Percentiles rank a stretch among this genome's conserved stretches.
Evolutionary conservation across 768 basidiomycete species (phyloP).

Genomic region (Dacryopinax primogenitus): DNA sequence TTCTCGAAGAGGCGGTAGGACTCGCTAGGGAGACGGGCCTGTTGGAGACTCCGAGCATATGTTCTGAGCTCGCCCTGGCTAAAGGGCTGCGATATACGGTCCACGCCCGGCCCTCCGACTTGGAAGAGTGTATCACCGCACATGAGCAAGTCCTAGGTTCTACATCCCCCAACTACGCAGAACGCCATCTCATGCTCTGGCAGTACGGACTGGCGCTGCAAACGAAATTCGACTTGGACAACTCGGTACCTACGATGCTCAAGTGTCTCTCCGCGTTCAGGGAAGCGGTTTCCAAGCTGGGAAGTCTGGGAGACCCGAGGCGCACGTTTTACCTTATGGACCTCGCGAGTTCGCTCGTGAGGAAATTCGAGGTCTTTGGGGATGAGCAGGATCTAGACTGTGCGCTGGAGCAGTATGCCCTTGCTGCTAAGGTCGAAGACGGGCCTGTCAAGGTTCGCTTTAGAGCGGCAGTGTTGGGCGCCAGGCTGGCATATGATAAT

Average conservation of each 20-base stretch:
- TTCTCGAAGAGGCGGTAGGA: background rate
- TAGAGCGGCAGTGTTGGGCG: background rate
- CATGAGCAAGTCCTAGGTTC: background rate
- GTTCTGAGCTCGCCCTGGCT: background rate
- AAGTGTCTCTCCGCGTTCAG: background rate
- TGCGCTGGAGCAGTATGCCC: constrained; percentile 16
- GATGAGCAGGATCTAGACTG: constrained; percentile 18
- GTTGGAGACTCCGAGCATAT: background rate
- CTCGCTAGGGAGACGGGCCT: background rate
- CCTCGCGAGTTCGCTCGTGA: background rate
- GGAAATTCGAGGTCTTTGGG: background rate
- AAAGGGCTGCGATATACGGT: background rate
- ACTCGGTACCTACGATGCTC: background rate
- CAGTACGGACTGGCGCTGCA: background rate
- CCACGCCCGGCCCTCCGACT: background rate
- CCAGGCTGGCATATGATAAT: background rate
- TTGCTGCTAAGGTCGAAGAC: constrained; percentile 15
- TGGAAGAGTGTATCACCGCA: background rate
- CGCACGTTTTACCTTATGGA: background rate
- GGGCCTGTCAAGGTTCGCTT: constrained; percentile 17
- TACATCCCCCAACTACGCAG: background rate
- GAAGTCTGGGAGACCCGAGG: background rate
- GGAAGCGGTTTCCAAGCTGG: background rate
- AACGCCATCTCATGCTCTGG: constrained; percentile 5
- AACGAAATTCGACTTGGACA: background rate